Evolutionary conservation across 2,329 filamentous ascomycete genomes (phyloP).

Genomic region (Pseudonectria buxi): DNA sequence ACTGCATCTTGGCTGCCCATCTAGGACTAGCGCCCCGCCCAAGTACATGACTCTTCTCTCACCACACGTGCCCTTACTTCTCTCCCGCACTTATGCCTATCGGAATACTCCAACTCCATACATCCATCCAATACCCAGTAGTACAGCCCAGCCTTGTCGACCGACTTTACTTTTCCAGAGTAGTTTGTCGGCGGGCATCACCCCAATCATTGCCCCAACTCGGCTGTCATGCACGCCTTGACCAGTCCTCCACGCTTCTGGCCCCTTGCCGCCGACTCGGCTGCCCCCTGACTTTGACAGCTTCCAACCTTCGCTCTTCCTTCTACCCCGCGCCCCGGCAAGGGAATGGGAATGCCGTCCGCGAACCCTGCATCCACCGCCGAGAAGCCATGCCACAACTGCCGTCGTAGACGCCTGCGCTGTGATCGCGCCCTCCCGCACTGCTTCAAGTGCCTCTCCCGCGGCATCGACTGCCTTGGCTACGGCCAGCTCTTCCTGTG

Average conservation of each 20-base stretch:
- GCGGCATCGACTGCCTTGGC: slow-evolving; percentile 45
- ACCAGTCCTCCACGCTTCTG: slow-evolving; percentile 13
- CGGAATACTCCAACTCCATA: no score
- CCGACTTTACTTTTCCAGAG: slow-evolving; percentile 2
- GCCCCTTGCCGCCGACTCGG: slow-evolving; percentile 11
- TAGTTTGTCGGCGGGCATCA: slow-evolving; percentile 2
- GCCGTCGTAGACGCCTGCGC: slow-evolving; percentile 44
- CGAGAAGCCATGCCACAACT: slow-evolving; percentile 44
- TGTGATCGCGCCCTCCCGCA: slow-evolving; percentile 46
- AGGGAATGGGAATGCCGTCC: slow-evolving; percentile 11
- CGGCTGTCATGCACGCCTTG: slow-evolving; percentile 5
- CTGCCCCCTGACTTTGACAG: slow-evolving; percentile 6
- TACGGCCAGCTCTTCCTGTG: slow-evolving; percentile 48
- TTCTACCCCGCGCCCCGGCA: slow-evolving; percentile 17
- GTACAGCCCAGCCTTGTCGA: slow-evolving; percentile 4
- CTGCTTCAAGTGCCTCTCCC: slow-evolving; percentile 44
- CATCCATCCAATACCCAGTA: no score
- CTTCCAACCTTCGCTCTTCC: slow-evolving; percentile 1
- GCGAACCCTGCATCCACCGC: slow-evolving; percentile 20
- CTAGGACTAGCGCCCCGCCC: slow-evolving; percentile 20
- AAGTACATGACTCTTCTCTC: slow-evolving; percentile 1
- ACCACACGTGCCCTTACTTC: slow-evolving; percentile 2
- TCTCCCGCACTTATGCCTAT: not conserved
- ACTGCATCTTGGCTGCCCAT: slow-evolving; percentile 26
- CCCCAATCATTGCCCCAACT: slow-evolving; percentile 6